Base-by-base conservation (phyloP, 176 grass and related monocot genomes). In the Bothriochloa decipiens region DNA sequence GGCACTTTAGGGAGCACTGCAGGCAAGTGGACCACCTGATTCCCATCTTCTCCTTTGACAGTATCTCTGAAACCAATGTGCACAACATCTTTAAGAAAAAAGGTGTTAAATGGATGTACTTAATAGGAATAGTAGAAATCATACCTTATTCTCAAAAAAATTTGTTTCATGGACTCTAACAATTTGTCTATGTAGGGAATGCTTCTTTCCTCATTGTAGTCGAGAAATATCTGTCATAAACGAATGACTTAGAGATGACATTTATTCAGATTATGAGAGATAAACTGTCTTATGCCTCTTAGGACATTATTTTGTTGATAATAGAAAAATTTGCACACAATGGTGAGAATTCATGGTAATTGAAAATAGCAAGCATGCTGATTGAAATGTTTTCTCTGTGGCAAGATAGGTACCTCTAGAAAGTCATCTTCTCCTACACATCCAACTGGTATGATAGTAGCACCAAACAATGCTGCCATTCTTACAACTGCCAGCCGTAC, bases 401-500 rank as follows among this genome's bases (percentile, higher is more conserved):
- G n/a, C 3, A 23, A 81, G 10, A 65, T 28, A 22, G 33, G 52
- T 80, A 97, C 94, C 94, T 97, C 88, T 80, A 87, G 49, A 68
- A 92, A 23, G 23, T 97, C 94, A 89, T 94, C 94, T 91, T 97
- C 94, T 80, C 94, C 92, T 82, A 97, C 92, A 71, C 66, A 87
- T 11, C 94, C 92, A 89, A 97, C 90, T 14, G 94, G 94, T 72
- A 97, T 65, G 64, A 97, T 77, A 65, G 92, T 95, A 76, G 76
- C 95, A 75, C 95, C 95, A 90, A 97, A 97, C 14, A 76, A 77
- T 55, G 92, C 92, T 72, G 92, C 95, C 95, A 97, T 97, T 82
- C 95, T 91, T 67, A 97, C 95, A 85, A 97, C n/a, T n/a, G n/a
- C n/a, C n/a, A n/a, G n/a, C n/a, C n/a, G n/a, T n/a, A n/a, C n/a